These are phyloP conservation scores for Eucalyptus regnans DNA, from an alignment of 345 rosid genomes.

Conservation along the genomic window DNA sequence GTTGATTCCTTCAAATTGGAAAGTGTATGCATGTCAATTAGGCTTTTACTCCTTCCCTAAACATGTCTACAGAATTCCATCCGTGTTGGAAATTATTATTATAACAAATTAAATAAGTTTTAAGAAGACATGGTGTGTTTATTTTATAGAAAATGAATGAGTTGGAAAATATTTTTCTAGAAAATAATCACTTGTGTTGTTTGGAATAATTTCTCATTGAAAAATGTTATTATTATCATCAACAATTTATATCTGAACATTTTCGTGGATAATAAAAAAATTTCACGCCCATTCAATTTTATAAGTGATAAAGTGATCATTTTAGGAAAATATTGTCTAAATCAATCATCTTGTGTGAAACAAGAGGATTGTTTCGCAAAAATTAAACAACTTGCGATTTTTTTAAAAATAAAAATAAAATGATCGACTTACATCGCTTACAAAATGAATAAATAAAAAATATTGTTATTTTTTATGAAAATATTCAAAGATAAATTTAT, in stretches of 20 bases:
- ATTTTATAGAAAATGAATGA: background rate
- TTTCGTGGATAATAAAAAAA: fast-evolving
- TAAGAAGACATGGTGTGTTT: no score
- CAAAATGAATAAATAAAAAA: no score
- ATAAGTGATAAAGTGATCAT: background rate
- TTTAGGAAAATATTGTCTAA: no score
- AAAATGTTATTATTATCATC: no score
- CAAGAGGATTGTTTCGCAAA: background rate
- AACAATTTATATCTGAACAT: no score
- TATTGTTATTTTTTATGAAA: no score
- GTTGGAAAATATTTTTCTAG: no score
- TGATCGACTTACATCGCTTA: no score
- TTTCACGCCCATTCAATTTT: fast-evolving
- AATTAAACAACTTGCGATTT: no score
- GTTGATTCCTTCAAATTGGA: background rate
- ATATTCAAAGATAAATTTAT: background rate
- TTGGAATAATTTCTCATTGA: no score
- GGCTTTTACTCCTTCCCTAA: background rate
- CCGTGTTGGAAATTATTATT: background rate
- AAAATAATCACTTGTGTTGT: no score
- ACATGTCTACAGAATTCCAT: background rate
- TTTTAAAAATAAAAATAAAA: no score
- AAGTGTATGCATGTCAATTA: background rate
- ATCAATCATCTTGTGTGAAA: fast-evolving
- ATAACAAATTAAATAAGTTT: background rate